Evolutionary conservation across 768 basidiomycete genomes (phyloP).

Genomic region (Astraeus odoratus): DNA sequence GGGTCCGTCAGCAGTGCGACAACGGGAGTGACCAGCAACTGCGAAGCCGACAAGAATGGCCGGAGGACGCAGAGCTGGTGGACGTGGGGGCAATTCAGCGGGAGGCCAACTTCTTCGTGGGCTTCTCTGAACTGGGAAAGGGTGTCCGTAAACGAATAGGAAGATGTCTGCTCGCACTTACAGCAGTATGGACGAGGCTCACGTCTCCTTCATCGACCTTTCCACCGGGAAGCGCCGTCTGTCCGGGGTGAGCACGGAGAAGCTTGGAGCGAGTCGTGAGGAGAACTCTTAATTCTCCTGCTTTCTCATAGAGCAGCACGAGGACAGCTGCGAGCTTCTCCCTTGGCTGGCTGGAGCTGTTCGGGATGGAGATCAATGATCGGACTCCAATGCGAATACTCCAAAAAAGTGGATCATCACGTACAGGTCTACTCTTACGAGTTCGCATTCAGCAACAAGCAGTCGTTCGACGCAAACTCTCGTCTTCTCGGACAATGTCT

Average conservation of each 20-base stretch:
- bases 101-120: constrained; percentile 74
- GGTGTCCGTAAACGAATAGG: neutral
- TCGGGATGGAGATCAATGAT: neutral
- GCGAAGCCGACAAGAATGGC: constrained; percentile 62
- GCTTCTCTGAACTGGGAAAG: constrained; percentile 68
- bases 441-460: constrained; percentile 11
- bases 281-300: constrained; percentile 61
- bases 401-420: no score
- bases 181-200: constrained; percentile 65
- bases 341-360: constrained; percentile 28
- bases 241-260: constrained; percentile 69
- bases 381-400: neutral
- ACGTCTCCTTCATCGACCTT: constrained; percentile 63
- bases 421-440: constrained; percentile 45
- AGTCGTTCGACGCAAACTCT: constrained; percentile 36
- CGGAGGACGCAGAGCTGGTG: constrained; percentile 55
- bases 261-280: constrained; percentile 81
- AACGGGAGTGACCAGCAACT: constrained; percentile 72
- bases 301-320: constrained; percentile 70
- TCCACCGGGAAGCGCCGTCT: constrained; percentile 81
- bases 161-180: constrained; percentile 31
- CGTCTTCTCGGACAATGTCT: constrained; percentile 13
- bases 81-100: constrained; percentile 47
- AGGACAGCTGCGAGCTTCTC: constrained; percentile 68
- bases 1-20: constrained; percentile 59